These are phyloP conservation scores for Starmerella riodocensis DNA, from an alignment of 805 yeast species.

Conservation along the genomic window DNA sequence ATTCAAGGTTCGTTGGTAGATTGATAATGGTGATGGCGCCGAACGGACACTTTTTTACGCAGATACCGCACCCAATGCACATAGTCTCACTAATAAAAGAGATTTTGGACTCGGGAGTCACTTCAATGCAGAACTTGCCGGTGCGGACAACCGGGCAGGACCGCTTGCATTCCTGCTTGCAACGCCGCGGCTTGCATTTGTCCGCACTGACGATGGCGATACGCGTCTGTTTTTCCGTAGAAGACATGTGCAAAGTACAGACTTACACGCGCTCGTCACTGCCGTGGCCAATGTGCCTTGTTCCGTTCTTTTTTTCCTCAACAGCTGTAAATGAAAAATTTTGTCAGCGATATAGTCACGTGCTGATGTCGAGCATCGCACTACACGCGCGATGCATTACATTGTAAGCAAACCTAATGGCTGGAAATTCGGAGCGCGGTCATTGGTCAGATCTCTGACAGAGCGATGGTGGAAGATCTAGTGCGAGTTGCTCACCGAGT, in stretches of 20 bases:
- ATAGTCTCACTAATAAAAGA: constrained; percentile 88
- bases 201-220: constrained; percentile 91
- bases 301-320: neutral
- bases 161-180: constrained; percentile 96
- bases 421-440: too few species aligned
- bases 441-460: too few species aligned
- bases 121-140: constrained; percentile 95
- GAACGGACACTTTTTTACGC: constrained; percentile 96
- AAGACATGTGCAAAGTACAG: constrained; percentile 4
- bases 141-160: constrained; percentile 97
- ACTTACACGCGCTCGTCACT: neutral
- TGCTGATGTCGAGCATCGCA: too few species aligned
- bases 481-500: too few species aligned
- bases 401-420: too few species aligned
- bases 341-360: too few species aligned
- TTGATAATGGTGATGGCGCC: constrained; percentile 94
- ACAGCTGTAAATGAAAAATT: constrained; percentile 10
- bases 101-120: constrained; percentile 74
- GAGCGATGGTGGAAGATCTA: too few species aligned
- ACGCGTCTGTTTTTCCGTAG: constrained; percentile 31
- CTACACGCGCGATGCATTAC: too few species aligned
- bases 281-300: neutral
- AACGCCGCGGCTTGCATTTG: constrained; percentile 94
- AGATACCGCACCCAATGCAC: constrained; percentile 99
- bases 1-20: constrained; percentile 86